Conservation (phyloP, 2,329 filamentous ascomycete species). For the Trichoderma citrinoviride region DNA sequence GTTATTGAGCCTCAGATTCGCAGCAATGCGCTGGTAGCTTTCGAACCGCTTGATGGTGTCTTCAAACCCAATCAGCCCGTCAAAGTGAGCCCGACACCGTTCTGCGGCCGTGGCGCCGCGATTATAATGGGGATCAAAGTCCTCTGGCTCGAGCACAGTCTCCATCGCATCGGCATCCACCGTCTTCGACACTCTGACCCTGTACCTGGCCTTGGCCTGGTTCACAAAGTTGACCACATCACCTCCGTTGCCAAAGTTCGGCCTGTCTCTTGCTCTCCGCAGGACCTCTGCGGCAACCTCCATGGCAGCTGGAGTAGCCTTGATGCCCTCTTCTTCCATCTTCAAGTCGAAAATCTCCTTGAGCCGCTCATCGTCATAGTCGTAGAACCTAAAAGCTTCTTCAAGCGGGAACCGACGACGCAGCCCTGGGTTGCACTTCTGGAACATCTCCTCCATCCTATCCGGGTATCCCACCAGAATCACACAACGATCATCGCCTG, state of each 20-base stretch:
- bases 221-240: background rate
- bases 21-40: background rate
- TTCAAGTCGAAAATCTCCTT: background rate
- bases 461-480: background rate
- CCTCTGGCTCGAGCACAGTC: background rate
- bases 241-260: background rate
- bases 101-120: background rate
- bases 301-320: background rate
- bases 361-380: background rate
- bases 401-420: background rate
- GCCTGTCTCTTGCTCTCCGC: background rate
- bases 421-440: background rate
- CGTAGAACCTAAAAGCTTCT: background rate
- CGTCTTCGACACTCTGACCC: background rate
- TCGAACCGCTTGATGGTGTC: background rate
- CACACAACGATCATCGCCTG: background rate
- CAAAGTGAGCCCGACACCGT: background rate
- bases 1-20: background rate
- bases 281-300: background rate
- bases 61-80: background rate
- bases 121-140: background rate
- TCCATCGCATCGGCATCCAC: background rate
- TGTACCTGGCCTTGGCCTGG: background rate
- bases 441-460: background rate
- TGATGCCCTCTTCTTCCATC: background rate